Conservation (phyloP, 805 yeast species). For the Naumovozyma dairenensis region DNA sequence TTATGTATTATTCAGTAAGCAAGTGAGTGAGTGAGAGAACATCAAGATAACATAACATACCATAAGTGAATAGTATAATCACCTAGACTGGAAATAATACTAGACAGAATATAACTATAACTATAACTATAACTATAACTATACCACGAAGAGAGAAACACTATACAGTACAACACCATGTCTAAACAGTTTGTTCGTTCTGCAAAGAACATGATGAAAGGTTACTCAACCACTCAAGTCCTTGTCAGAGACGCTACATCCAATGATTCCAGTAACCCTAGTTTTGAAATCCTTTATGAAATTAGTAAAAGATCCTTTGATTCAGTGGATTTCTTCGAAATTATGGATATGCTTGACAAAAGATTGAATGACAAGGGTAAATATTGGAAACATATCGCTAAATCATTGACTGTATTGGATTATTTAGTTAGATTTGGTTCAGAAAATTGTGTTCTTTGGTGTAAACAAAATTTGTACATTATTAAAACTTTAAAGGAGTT, state of each 20-base stretch:
- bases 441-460: constrained; percentile 86
- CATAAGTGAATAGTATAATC: too few relatives aligned
- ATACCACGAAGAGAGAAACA: too few relatives aligned
- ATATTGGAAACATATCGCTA: constrained; percentile 94
- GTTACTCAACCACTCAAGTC: constrained; percentile 78
- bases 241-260: constrained; percentile 88
- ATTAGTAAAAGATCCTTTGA: constrained; percentile 66
- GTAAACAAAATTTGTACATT: constrained; percentile 76
- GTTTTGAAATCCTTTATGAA: constrained; percentile 72
- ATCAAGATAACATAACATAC: too few relatives aligned
- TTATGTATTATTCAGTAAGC: too few relatives aligned
- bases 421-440: constrained; percentile 78
- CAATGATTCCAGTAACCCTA: constrained; percentile 81
- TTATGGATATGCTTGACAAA: constrained; percentile 89
- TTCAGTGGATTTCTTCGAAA: constrained; percentile 66
- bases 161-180: too few relatives aligned
- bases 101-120: too few relatives aligned
- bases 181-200: constrained; percentile 72
- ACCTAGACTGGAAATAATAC: too few relatives aligned
- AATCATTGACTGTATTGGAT: constrained; percentile 81
- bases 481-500: constrained; percentile 88
- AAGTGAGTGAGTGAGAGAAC: too few relatives aligned
- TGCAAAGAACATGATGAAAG: constrained; percentile 67
- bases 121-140: too few relatives aligned
- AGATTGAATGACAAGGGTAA: constrained; percentile 92